phyloP scores from a whole-genome alignment of 805 yeast species.

The Wilhelminamyces savonicus region DNA sequence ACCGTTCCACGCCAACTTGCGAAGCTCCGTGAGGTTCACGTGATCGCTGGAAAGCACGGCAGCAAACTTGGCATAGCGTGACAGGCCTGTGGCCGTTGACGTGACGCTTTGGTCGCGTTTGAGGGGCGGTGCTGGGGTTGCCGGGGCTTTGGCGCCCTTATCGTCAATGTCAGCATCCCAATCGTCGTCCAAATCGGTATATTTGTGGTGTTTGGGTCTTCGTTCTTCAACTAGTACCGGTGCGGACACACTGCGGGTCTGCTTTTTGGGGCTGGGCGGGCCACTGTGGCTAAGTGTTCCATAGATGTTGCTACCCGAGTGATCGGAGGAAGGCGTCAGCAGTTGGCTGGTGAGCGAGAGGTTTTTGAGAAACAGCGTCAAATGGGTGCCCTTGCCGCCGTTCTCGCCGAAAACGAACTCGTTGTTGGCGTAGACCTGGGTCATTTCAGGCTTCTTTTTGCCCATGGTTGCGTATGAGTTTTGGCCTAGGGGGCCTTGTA shows the following conservation, averaged over 20 bases:
- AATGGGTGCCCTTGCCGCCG: slow-evolving; percentile 61
- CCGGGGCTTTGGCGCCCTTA: slow-evolving; percentile 8
- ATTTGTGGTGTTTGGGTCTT: slow-evolving; percentile 14
- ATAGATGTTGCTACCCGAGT: slow-evolving; percentile 29
- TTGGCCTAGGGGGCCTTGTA: too few species aligned
- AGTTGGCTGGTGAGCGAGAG: slow-evolving; percentile 29
- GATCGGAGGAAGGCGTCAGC: slow-evolving; percentile 8
- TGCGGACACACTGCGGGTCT: too few species aligned
- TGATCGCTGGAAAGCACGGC: slow-evolving; percentile 45
- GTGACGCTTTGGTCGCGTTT: slow-evolving; percentile 56
- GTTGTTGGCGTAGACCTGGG: slow-evolving; percentile 38
- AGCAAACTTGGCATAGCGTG: slow-evolving; percentile 63
- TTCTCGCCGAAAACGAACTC: slow-evolving; percentile 64
- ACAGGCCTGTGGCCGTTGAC: too few species aligned
- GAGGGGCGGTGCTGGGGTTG: slow-evolving; percentile 16
- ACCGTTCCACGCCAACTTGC: slow-evolving; percentile 90
- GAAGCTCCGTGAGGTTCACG: slow-evolving; percentile 63
- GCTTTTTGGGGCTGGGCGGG: too few species aligned
- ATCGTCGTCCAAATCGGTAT: slow-evolving; percentile 79
- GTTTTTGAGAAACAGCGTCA: slow-evolving; percentile 45
- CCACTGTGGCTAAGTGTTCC: slow-evolving; percentile 18
- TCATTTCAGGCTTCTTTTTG: slow-evolving; percentile 38
- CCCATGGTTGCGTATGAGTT: too few species aligned
- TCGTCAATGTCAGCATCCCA: slow-evolving; percentile 76
- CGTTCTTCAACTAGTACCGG: too few species aligned